phyloP scores from a whole-genome alignment of 257 asterid genomes.

The Striga asiatica region DNA sequence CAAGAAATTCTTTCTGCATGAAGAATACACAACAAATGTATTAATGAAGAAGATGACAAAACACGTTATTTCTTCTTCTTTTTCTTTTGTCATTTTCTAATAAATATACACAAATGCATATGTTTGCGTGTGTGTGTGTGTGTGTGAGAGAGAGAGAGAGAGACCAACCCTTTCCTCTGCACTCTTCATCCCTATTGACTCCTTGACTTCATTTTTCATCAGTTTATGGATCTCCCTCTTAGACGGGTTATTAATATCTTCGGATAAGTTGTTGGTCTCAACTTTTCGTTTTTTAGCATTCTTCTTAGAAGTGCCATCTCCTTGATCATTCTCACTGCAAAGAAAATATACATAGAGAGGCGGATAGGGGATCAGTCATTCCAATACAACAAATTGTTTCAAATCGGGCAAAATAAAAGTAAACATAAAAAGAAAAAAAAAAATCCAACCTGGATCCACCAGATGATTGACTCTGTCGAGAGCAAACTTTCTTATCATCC shows the following conservation, averaged over 20 bases:
- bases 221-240: slow-evolving; percentile 67
- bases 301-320: slow-evolving; percentile 29
- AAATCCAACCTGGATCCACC: slow-evolving; percentile 48
- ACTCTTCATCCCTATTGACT: slow-evolving; percentile 52
- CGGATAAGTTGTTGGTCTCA: slow-evolving; percentile 25
- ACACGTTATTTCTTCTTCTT: no score
- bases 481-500: slow-evolving; percentile 17
- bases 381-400: no score
- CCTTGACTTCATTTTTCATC: slow-evolving; percentile 74
- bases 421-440: no score
- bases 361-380: no score
- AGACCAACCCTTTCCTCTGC: slow-evolving; percentile 60
- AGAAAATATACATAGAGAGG: no score
- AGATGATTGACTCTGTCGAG: slow-evolving; percentile 32
- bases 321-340: slow-evolving; percentile 50
- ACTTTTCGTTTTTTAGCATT: slow-evolving; percentile 41
- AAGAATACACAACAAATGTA: slow-evolving; percentile 2
- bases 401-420: no score
- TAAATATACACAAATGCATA: background rate
- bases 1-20: slow-evolving; percentile 84
- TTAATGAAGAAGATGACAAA: slow-evolving; percentile 8
- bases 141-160: no score
- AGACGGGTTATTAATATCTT: slow-evolving; percentile 39
- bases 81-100: slow-evolving; percentile 8
- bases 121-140: no score